Base-by-base conservation (phyloP, 2,329 filamentous ascomycete genomes). In the Aureobasidium vineae region DNA sequence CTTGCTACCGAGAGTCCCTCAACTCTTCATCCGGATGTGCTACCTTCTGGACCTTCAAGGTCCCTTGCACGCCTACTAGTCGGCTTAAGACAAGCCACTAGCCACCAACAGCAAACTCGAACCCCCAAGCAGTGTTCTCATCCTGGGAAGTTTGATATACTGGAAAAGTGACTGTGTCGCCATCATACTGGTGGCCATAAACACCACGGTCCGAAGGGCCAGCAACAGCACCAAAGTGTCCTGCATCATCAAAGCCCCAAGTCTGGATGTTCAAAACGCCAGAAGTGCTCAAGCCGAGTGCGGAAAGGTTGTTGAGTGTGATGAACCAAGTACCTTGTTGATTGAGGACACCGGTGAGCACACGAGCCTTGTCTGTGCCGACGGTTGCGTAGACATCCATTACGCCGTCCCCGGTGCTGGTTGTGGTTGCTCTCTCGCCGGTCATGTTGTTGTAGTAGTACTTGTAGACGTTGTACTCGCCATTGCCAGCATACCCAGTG, bases 381-480 rank as follows among this genome's bases (percentile, higher is more conserved):
- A 49, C 21, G 2, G 45, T 49, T 2, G 79, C 75, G 66, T 78
- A 81, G 15, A 75, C 77, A 53, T 81, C 79, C 23, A 79, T 72
- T 4, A 71, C 69, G 2, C 71, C 68, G 64, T 81, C 79, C 5
- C 69, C 68, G 0, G 78, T 77, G 0, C 72, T 73, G 0, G 73
- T 71, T 2, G 79, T 80, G 0, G 72, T 73, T 5, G 78, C 74
- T 19, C 79, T 76, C 16, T 74, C 60, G 3, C 80, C 80, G 0
- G 76, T 79, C 80, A 82, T 82, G 50, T 78, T 78, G 3, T 73
- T 69, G 33, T 36, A 6, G 52, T 77, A 74, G 70, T 83, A 83
- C 63, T 79, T 78, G 70, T 83, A 83, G 11, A 83, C 75, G 63
- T 81, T 79, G 72, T 75, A 83, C 28, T 81, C 79, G 1, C 78